These are phyloP conservation scores for Saccharomycopsis amapae DNA, from an alignment of 805 yeast genomes.

Conservation along the genomic window DNA sequence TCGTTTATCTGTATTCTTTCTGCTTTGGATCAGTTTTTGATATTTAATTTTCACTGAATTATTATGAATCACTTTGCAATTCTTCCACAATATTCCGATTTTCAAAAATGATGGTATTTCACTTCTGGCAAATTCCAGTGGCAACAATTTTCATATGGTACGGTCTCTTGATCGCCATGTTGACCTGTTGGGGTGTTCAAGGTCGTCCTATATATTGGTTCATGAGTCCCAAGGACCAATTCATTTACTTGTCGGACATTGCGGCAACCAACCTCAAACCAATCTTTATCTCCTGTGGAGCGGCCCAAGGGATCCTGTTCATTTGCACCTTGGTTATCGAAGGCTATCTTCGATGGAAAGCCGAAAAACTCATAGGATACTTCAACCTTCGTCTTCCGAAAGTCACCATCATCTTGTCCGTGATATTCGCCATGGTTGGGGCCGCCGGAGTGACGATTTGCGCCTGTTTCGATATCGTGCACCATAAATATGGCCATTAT, in stretches of 20 bases:
- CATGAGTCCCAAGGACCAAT: slow-evolving; percentile 38
- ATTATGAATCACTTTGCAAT: no score
- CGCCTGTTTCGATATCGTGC: slow-evolving; percentile 60
- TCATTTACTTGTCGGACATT: slow-evolving; percentile 75
- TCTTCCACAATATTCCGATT: no score
- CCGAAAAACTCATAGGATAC: slow-evolving; percentile 28
- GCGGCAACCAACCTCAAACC: slow-evolving; percentile 87
- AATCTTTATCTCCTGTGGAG: slow-evolving; percentile 70
- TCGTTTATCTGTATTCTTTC: no score
- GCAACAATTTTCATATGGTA: slow-evolving; percentile 71
- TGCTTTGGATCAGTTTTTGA: no score
- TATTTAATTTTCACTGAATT: no score
- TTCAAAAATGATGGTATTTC: no score
- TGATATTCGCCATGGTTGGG: slow-evolving; percentile 43
- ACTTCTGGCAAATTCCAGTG: slow-evolving; percentile 49
- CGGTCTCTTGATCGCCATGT: slow-evolving; percentile 81
- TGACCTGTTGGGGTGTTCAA: slow-evolving; percentile 70
- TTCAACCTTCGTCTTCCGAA: slow-evolving; percentile 30
- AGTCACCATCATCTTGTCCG: slow-evolving; percentile 35
- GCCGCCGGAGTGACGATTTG: slow-evolving; percentile 70
- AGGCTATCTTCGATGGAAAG: slow-evolving; percentile 48
- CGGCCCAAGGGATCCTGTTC: slow-evolving; percentile 69
- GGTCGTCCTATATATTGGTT: slow-evolving; percentile 68
- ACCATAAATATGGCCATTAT: slow-evolving; percentile 27
- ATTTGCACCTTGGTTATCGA: slow-evolving; percentile 59